phyloP scores from a whole-genome alignment of 1,139 yeast species.

The Blastobotrys raffinosifermentans region DNA sequence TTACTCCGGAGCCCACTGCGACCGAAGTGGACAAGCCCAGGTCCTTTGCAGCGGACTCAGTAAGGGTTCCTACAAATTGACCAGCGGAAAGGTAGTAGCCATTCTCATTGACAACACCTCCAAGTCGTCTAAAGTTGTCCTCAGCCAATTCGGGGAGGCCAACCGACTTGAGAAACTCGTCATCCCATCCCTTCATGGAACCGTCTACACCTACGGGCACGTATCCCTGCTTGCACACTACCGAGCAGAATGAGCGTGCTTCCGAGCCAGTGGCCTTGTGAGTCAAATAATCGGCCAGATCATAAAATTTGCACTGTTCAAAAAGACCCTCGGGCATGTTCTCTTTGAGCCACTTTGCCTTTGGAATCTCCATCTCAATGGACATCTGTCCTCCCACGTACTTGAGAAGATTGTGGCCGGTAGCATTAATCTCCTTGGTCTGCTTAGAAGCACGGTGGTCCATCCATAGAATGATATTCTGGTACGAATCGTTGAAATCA shows the following conservation, averaged over 20 bases:
- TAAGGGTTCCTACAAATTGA: constrained; percentile 71
- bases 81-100: constrained; percentile 84
- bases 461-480: constrained; percentile 94
- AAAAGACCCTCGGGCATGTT: constrained; percentile 66
- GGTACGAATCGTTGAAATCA: constrained; percentile 62
- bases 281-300: constrained; percentile 84
- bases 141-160: constrained; percentile 73
- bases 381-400: constrained; percentile 98
- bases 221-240: constrained; percentile 93
- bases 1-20: constrained; percentile 90
- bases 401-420: constrained; percentile 70
- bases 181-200: constrained; percentile 84
- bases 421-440: constrained; percentile 71
- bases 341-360: constrained; percentile 92
- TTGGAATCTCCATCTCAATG: constrained; percentile 96
- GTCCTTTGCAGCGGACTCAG: constrained; percentile 64
- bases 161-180: constrained; percentile 60
- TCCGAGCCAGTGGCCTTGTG: constrained; percentile 85
- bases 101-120: constrained; percentile 69
- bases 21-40: constrained; percentile 76
- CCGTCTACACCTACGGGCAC: constrained; percentile 88
- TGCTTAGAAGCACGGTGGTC: constrained; percentile 95
- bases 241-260: constrained; percentile 81
- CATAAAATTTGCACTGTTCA: constrained; percentile 73
- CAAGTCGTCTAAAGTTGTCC: constrained; percentile 70